Base-by-base conservation (phyloP, 768 basidiomycete species). In the Udeniomyces megalosporus region DNA sequence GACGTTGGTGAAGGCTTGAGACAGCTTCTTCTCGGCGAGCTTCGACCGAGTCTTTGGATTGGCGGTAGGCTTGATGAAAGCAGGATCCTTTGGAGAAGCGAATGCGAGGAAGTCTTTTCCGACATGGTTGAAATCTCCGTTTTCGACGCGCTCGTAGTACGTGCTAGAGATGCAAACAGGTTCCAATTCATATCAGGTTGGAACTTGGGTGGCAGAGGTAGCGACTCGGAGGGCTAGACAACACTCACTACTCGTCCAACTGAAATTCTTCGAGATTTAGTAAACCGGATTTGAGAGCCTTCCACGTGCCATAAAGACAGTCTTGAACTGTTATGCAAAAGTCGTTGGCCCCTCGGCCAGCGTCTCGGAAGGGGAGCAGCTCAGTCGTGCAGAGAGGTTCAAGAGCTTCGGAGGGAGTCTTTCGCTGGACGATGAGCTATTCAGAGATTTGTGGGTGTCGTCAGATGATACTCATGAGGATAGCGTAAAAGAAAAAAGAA, bases 361-460 rank as follows among this genome's bases (percentile, higher is more conserved):
- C 95, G 69, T 99, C 95, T 63, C 95, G 80, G 71, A 97, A 97
- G 17, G 88, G 85, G 83, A 89, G 87, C 71, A 92, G 89, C 74
- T 93, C 88, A 42, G 91, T 71, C 70, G 89, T 84, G 34, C 90
- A 87, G 58, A 97, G 84, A 2, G 93, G 92, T 67, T 88, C 84
- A 72, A 96, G 92, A 2, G 91, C 90, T 74, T 92, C 88, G 84
- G 88, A 92, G 32, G 93, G 92, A 22, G 86, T 80, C 62, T 84
- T 84, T 58, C 85, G 80, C 73, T 85, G 83, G 1, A 95, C 90
- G 67, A 97, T 91, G 82, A 96, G 84, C 91, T 95, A 70, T 59
- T n/a, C 60, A 58, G 55, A 59, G 53, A 63, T 1, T n/a, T n/a
- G n/a, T n/a, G n/a, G n/a, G n/a, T n/a, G n/a, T n/a, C n/a, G n/a